A percentile compares a stretch with the other conserved stretches of the same genome.
phyloP scores from a whole-genome alignment of 306 rosid genomes.

The Lotus japonicus region DNA sequence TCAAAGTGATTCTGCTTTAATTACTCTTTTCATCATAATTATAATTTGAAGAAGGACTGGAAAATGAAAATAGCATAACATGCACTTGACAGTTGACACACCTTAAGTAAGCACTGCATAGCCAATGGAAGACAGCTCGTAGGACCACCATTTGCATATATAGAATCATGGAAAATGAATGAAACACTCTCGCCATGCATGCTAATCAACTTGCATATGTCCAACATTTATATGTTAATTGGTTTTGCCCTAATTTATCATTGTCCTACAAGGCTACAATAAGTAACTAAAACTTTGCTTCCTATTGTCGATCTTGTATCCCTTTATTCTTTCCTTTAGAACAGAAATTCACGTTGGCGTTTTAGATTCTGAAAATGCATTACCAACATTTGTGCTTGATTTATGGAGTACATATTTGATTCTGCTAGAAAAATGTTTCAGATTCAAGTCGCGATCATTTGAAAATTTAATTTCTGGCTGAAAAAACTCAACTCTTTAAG shows the following conservation, averaged over 20 bases:
- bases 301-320: neutral
- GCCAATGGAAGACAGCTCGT: neutral
- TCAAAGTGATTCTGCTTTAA: neutral
- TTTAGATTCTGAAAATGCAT: too few species aligned
- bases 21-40: neutral
- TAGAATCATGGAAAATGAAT: too few species aligned
- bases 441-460: too few species aligned
- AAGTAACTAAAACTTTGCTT: slow-evolving; percentile 1
- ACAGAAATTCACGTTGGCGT: neutral
- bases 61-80: slow-evolving; percentile 23
- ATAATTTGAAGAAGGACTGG: slow-evolving; percentile 5
- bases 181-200: slow-evolving; percentile 17
- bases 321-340: neutral
- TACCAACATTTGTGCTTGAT: too few species aligned
- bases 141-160: slow-evolving; percentile 18
- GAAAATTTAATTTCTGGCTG: too few species aligned
- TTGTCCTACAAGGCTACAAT: slow-evolving; percentile 2
- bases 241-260: neutral
- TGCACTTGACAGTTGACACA: too few species aligned
- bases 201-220: too few species aligned
- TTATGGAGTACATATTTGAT: too few species aligned
- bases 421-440: too few species aligned
- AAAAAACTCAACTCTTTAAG: too few species aligned
- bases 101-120: too few species aligned
- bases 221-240: too few species aligned